Percentiles rank a stretch among this genome's conserved stretches.
phyloP scores from a whole-genome alignment of 2,329 filamentous ascomycete species.

The Xylaria sp. region DNA sequence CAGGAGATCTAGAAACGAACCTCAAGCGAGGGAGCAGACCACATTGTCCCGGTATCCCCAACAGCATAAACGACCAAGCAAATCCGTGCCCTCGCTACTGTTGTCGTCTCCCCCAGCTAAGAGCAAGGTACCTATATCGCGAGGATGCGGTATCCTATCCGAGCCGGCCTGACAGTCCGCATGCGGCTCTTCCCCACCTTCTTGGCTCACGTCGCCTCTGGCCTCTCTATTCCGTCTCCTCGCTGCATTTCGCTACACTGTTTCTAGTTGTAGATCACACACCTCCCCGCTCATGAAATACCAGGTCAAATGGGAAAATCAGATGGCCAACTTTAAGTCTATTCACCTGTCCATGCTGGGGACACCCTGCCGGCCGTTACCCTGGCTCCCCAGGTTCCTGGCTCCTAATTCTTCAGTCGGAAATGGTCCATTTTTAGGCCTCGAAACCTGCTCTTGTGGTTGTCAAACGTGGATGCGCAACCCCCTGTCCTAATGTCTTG shows the following conservation, averaged over 20 bases:
- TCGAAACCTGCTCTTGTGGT: slow-evolving; percentile 26
- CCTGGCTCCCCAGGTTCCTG: slow-evolving; percentile 37
- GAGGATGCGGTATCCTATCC: slow-evolving; percentile 31
- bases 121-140: slow-evolving; percentile 15
- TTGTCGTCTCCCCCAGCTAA: slow-evolving; percentile 3
- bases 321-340: slow-evolving; percentile 30
- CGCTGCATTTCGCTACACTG: slow-evolving; percentile 41
- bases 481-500: slow-evolving; percentile 20
- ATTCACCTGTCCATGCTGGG: slow-evolving; percentile 27
- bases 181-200: slow-evolving; percentile 39
- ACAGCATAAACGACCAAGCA: slow-evolving; percentile 29
- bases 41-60: slow-evolving; percentile 9
- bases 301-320: slow-evolving; percentile 45
- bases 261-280: slow-evolving; percentile 51
- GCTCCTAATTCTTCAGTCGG: slow-evolving; percentile 20
- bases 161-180: slow-evolving; percentile 28
- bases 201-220: slow-evolving; percentile 32
- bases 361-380: slow-evolving; percentile 39
- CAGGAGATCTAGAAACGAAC: slow-evolving; percentile 39
- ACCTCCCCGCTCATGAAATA: slow-evolving; percentile 35
- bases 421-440: slow-evolving; percentile 27
- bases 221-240: slow-evolving; percentile 32
- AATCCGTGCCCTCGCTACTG: slow-evolving; percentile 18
- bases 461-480: slow-evolving; percentile 41
- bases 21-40: slow-evolving; percentile 17